Base-by-base conservation (phyloP, 495 filamentous ascomycete genomes). In the Aspergillus indologenus region DNA sequence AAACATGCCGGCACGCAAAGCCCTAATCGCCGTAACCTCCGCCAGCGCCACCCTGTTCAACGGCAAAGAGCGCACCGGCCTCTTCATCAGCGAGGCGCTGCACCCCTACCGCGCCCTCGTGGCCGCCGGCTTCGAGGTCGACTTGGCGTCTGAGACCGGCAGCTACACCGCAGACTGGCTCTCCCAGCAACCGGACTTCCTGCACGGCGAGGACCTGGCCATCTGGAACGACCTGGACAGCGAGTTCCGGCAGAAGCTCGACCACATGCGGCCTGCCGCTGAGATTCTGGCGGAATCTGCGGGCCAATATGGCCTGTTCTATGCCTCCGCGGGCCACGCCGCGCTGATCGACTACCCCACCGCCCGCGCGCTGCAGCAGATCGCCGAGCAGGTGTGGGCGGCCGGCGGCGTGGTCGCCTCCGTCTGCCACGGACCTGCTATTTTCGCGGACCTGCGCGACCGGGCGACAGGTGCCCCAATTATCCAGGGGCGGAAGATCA, bases 71-170 rank as follows among this genome's bases (percentile, higher is more conserved):
- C 71, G 68, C 51, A 73, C 70, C 43, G 70, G 71, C 29, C 63
- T 80, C 42, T 81, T 82, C 67, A 78, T 82, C 46, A 67, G 64
- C 45, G 79, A 82, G 63, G 79, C 76, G 21, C 65, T 81, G 20
- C 79, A 82, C 56, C 77, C 77, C 5, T 82, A 73, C 71, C 61
- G 71, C 20, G 74, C 75, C 48, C 74, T 81, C 67, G 65, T 58
- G 8, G 61, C 57, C 11, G 77, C 79, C 6, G 77, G 77, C 42
- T 80, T 81, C 65, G 71, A 76, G 45, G 79, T 82, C 50, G 77
- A 81, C 61, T 67, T 81, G 18, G 69, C 71, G 45, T 79, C 79
- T n/a, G 77, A 79, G 56, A 80, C 69, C 1, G 79, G 78, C n/a
- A 69, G 61, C 8, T 81, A 78, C 55, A 63, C 61, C 17, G 65